These are phyloP conservation scores for Lactarius pseudohatsudake DNA, from an alignment of 768 basidiomycete species.

Conservation along the genomic window DNA sequence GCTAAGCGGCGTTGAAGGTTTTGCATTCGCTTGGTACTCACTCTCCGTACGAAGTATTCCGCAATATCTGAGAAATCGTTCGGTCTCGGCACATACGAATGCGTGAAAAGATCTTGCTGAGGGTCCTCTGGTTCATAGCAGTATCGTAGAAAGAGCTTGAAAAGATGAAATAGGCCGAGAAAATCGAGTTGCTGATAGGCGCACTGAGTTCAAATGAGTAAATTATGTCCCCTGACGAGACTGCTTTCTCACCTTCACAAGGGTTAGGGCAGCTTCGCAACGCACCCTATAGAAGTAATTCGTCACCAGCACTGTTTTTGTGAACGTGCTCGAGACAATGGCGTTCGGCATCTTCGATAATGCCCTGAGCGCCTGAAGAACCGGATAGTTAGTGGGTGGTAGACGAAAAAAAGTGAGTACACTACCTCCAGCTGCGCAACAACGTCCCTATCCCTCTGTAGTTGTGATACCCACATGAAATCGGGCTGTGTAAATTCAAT, in stretches of 20 bases:
- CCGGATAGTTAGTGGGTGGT: slow-evolving; percentile 24
- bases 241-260: slow-evolving; percentile 64
- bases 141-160: slow-evolving; percentile 90
- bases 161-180: slow-evolving; percentile 90
- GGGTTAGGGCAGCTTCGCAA: slow-evolving; percentile 86
- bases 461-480: slow-evolving; percentile 98
- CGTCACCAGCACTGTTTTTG: slow-evolving; percentile 89
- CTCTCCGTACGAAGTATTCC: slow-evolving; percentile 96
- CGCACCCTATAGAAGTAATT: slow-evolving; percentile 97
- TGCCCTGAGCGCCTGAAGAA: slow-evolving; percentile 79
- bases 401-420: slow-evolving; percentile 6
- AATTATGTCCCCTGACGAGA: slow-evolving; percentile 15
- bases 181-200: slow-evolving; percentile 81
- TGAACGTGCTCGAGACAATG: slow-evolving; percentile 87
- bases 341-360: slow-evolving; percentile 77
- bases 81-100: slow-evolving; percentile 90
- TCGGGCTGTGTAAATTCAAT: slow-evolving; percentile 93
- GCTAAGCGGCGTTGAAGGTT: not conserved
- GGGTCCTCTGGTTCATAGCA: slow-evolving; percentile 86
- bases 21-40: slow-evolving; percentile 36
- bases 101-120: slow-evolving; percentile 79
- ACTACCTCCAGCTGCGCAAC: slow-evolving; percentile 92
- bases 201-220: slow-evolving; percentile 52
- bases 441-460: slow-evolving; percentile 94
- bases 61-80: slow-evolving; percentile 91